These are phyloP conservation scores for Neopestalotiopsis rosae DNA, from an alignment of 2,329 filamentous ascomycete species.

Conservation along the genomic window DNA sequence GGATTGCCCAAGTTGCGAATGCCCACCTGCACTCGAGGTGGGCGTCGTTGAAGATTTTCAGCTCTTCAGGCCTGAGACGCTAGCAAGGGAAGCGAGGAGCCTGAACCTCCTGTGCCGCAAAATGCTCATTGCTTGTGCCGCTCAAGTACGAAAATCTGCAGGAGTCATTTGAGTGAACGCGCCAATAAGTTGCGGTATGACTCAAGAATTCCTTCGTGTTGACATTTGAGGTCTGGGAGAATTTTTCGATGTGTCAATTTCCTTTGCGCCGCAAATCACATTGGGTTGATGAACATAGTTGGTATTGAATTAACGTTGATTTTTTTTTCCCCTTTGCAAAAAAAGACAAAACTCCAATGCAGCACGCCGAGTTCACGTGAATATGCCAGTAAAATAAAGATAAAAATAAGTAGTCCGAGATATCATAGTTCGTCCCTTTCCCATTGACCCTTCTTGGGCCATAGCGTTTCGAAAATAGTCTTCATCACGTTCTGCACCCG, in stretches of 20 bases:
- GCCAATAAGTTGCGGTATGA: too few relatives aligned
- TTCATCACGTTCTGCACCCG: slow-evolving; percentile 40
- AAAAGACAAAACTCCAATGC: neutral
- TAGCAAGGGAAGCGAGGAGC: too few relatives aligned
- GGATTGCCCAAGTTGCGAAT: too few relatives aligned
- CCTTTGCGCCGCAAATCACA: neutral
- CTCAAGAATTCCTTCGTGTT: too few relatives aligned
- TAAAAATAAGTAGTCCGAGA: neutral
- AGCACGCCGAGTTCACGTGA: neutral
- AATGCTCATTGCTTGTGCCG: too few relatives aligned
- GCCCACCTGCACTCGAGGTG: too few relatives aligned
- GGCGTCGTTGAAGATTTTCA: too few relatives aligned
- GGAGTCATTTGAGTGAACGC: too few relatives aligned
- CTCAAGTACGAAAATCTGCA: too few relatives aligned
- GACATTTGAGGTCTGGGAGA: too few relatives aligned
- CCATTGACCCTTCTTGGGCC: slow-evolving; percentile 30
- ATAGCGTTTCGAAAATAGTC: slow-evolving; percentile 40
- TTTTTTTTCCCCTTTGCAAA: neutral
- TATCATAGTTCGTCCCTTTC: slow-evolving; percentile 26
- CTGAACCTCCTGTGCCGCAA: too few relatives aligned
- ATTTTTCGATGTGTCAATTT: neutral
- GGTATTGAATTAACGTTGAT: neutral
- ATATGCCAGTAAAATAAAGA: neutral
- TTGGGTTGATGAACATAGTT: neutral
- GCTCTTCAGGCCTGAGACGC: too few relatives aligned